Evolutionary conservation across 768 basidiomycete species (phyloP), one percentile per base, ranked within the genome.

Genomic region (Cystobasidium ongulense): DNA sequence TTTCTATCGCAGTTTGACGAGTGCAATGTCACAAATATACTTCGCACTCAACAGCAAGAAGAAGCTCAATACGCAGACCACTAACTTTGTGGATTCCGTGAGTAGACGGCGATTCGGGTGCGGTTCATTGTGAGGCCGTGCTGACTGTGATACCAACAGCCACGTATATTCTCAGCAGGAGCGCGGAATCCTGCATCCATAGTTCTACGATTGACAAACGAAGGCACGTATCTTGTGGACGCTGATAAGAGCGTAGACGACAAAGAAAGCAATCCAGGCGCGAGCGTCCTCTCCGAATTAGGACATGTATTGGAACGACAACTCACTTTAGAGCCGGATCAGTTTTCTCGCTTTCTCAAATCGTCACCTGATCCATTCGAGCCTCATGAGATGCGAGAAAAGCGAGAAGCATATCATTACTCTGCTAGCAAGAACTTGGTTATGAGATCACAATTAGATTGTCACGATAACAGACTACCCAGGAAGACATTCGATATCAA

Each of bases 401-500:
- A 78, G 27, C 72, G 79, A 17, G 92, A 96, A 77, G 90, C 92
- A 0, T 96, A 91, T 80, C 87, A 90, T 52, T 97, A 91, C 81
- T 85, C 91, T 0, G 88, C 88, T 84, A 82, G 82, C 7, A 76
- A 81, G 3, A 79, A 80, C 17, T 88, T 96, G 75, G 83, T 97
- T 29, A 92, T 97, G 89, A 90, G 95, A 17, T 95, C 94, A 0
- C 95, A 99, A 80, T 85, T 99, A 5, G 95, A 99, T 79, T 92
- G 93, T 76, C 82, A 87, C 0, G 90, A 97, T 78, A 77, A 81
- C 15, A 85, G 90, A 52, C 82, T 98, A 35, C 94, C 94, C 2
- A 88, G 88, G 0, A 92, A 92, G 33, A 88, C 94, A 0, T 99
- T 99, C 77, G 95, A 99, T 80, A 88, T 98, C 82, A 99, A 99